phyloP scores from a whole-genome alignment of 805 yeast species.

The Komagataella ulmi region DNA sequence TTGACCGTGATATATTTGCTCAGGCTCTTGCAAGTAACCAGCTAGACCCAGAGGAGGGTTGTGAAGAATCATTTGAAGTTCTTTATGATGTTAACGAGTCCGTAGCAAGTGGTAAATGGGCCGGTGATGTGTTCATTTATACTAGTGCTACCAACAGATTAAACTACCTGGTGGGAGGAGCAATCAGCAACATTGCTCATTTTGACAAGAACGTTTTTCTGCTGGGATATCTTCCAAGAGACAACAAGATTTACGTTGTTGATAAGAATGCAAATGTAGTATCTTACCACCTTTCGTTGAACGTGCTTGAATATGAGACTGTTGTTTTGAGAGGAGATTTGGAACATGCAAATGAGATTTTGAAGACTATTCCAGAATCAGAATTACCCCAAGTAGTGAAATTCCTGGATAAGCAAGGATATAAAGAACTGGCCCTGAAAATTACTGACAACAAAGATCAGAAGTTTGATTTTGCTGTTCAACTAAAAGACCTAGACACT shows the following conservation, averaged over 20 bases:
- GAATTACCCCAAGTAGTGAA: slow-evolving; percentile 74
- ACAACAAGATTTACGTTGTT: slow-evolving; percentile 77
- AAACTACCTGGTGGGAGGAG: slow-evolving; percentile 91
- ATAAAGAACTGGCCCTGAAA: slow-evolving; percentile 67
- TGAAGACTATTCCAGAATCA: slow-evolving; percentile 49
- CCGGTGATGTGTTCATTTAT: slow-evolving; percentile 92
- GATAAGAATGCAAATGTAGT: slow-evolving; percentile 82
- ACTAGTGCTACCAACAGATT: slow-evolving; percentile 80
- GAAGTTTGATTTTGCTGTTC: slow-evolving; percentile 78
- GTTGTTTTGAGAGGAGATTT: slow-evolving; percentile 89
- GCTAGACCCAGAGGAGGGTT: slow-evolving; percentile 73
- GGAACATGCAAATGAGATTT: slow-evolving; percentile 61
- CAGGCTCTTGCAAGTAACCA: slow-evolving; percentile 45
- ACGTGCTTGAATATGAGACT: slow-evolving; percentile 92
- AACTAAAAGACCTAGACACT: slow-evolving; percentile 54
- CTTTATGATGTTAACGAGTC: slow-evolving; percentile 71
- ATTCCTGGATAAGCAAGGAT: slow-evolving; percentile 89
- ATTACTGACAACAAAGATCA: slow-evolving; percentile 84
- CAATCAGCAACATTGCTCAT: slow-evolving; percentile 83
- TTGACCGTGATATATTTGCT: slow-evolving; percentile 51
- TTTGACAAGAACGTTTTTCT: slow-evolving; percentile 80
- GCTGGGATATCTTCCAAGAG: slow-evolving; percentile 83
- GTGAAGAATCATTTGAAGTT: slow-evolving; percentile 76
- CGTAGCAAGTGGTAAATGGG: slow-evolving; percentile 85
- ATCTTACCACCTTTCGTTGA: slow-evolving; percentile 68